Evolutionary conservation across 2,329 filamentous ascomycete genomes (phyloP), one percentile per base, ranked within the genome.

Genomic region (Didymella pinodella): DNA sequence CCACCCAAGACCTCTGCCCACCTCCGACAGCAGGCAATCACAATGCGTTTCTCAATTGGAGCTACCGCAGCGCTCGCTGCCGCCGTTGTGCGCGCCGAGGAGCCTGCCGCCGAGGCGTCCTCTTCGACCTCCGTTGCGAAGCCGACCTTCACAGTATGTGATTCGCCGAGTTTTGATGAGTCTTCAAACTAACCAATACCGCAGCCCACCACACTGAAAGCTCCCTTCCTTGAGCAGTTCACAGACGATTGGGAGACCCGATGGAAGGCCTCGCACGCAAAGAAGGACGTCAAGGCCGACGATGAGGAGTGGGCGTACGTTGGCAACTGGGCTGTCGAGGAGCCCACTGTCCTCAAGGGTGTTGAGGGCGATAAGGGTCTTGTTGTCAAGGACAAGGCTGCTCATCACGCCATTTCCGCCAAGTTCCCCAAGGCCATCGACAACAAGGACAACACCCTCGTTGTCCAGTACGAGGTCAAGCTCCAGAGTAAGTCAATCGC

Each of bases 391-490:
- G 96, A 98, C 84, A 86, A 91, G 67, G 95, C 95, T 68, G 95
- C 95, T 72, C 95, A 99, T 83, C 95, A 99, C 82, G 95, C 95
- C 84, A 99, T 99, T 80, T 99, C 95, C 48, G 92, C 95, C 83
- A 98, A 98, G 82, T 98, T 99, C 84, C 88, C 91, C 78, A 93
- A 96, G 86, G 90, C 91, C 82, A 91, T 99, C 75, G 90, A 97
- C 82, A 95, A 96, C 87, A 98, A 94, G 88, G 93, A 86, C 82
- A 96, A 99, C 85, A 91, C 92, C 60, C 87, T 99, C 50, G 95
- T 99, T 69, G 92, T 99, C 53, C 95, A 99, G 82, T 99, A 99
- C 78, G 95, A 99, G 80, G 95, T 98, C 77, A 99, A 99, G 88
- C 91, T 97, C 67, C 95, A 99, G 83, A 92, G 92, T 96, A 85